These are phyloP conservation scores for Metschnikowia colocasiae DNA, from an alignment of 805 yeast genomes.

Conservation along the genomic window DNA sequence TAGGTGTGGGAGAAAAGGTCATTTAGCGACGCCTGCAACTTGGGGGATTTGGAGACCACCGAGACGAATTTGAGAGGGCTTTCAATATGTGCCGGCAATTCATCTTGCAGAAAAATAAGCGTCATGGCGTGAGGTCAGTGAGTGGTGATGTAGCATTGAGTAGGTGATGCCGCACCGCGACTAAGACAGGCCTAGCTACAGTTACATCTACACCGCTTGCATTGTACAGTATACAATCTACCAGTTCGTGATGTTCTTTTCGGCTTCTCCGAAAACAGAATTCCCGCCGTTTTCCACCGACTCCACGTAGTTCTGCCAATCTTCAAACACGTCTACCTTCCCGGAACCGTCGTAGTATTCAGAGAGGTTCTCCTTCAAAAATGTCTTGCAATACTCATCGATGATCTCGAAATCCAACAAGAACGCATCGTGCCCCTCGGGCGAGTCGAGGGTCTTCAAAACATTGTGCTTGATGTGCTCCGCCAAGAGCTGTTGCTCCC, in stretches of 20 bases:
- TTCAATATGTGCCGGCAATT: conserved; percentile 8
- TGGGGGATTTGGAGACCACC: conserved; percentile 3
- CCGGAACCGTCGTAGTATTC: conserved; percentile 48
- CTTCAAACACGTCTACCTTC: conserved; percentile 41
- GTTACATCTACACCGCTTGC: too few relatives aligned
- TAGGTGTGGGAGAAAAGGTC: conserved; percentile 1
- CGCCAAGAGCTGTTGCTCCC: conserved; percentile 86
- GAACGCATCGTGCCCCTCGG: conserved; percentile 98
- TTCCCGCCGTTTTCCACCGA: conserved; percentile 45
- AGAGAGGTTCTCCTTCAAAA: conserved; percentile 54
- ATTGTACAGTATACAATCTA: conserved; percentile 23
- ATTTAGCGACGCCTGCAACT: neutral
- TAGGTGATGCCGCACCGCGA: neutral
- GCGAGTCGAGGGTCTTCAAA: conserved; percentile 74
- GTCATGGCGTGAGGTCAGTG: neutral
- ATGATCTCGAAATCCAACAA: conserved; percentile 82
- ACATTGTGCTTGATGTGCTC: conserved; percentile 64
- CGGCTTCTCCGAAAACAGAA: conserved; percentile 90
- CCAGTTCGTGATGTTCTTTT: conserved; percentile 87
- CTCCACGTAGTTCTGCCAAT: conserved; percentile 40
- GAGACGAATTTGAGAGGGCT: conserved; percentile 12
- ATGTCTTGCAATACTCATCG: conserved; percentile 64
- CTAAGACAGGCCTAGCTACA: too few relatives aligned
- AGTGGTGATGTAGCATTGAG: too few relatives aligned
- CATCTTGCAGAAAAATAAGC: neutral